Conservation (phyloP, 768 basidiomycete genomes). For the Sistotremastrum niveocremeum region DNA sequence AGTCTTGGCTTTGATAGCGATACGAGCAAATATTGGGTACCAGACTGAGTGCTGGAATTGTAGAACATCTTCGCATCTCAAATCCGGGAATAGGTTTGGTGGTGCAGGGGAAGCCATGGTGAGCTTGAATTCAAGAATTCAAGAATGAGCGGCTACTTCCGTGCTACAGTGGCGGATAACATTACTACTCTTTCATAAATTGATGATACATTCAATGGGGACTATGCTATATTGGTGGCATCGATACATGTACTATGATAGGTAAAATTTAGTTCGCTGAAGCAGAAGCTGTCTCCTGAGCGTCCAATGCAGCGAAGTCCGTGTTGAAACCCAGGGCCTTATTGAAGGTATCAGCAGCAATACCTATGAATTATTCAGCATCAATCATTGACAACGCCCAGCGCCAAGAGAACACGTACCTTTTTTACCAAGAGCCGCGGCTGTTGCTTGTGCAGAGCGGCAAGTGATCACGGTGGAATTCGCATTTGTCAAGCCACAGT, state of each 20-base stretch:
- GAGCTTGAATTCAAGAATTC: constrained; percentile 15
- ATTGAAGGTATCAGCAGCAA: too few species aligned
- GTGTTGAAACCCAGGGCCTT: too few species aligned
- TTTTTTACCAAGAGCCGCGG: too few species aligned
- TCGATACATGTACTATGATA: neutral
- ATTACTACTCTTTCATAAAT: neutral
- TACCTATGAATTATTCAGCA: too few species aligned
- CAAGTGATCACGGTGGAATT: too few species aligned
- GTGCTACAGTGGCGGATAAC: constrained; percentile 14
- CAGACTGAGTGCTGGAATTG: constrained; percentile 77
- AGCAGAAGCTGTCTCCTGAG: too few species aligned
- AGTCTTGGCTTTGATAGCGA: constrained; percentile 61
- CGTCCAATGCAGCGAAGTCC: too few species aligned
- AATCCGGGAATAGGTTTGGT: constrained; percentile 35
- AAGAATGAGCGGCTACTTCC: constrained; percentile 15
- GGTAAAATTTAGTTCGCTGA: neutral
- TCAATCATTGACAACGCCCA: too few species aligned
- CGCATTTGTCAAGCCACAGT: too few species aligned
- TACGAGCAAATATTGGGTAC: constrained; percentile 55
- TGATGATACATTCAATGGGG: neutral
- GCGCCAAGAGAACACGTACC: too few species aligned
- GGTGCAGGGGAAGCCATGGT: constrained; percentile 12
- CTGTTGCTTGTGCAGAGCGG: too few species aligned
- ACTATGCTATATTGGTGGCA: too few species aligned
- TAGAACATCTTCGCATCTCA: constrained; percentile 39